Evolutionary conservation across 495 filamentous ascomycete genomes (phyloP).

Genomic region (Trichoderma gamsii): DNA sequence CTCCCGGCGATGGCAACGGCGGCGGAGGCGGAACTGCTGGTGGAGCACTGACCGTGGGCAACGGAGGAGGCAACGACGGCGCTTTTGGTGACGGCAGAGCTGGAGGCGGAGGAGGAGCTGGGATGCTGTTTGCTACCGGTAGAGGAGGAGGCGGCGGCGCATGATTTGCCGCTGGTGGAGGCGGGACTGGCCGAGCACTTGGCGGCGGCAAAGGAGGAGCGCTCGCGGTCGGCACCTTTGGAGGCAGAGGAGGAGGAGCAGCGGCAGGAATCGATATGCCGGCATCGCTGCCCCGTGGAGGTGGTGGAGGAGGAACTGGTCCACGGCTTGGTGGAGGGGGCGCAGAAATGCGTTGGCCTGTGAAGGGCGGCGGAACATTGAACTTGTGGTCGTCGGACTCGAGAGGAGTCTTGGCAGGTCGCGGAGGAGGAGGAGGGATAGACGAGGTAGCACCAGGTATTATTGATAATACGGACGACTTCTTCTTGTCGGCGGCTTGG

Average conservation of each 20-base stretch:
- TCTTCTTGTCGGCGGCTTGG: neutral
- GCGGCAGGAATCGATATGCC: constrained; percentile 24
- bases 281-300: constrained; percentile 43
- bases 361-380: constrained; percentile 78
- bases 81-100: constrained; percentile 21
- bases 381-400: constrained; percentile 61
- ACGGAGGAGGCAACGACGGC: constrained; percentile 29
- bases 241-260: constrained; percentile 60
- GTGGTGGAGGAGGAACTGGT: constrained; percentile 60
- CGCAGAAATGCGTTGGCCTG: constrained; percentile 51
- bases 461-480: constrained; percentile 30
- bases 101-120: constrained; percentile 38
- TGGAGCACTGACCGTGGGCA: constrained; percentile 26
- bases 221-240: constrained; percentile 56
- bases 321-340: constrained; percentile 71
- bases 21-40: constrained; percentile 37
- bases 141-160: constrained; percentile 44
- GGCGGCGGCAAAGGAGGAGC: constrained; percentile 56
- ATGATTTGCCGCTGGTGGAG: constrained; percentile 33
- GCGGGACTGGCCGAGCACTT: constrained; percentile 36
- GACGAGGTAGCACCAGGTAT: constrained; percentile 53
- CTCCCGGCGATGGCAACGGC: constrained; percentile 25
- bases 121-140: constrained; percentile 19
- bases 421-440: constrained; percentile 66
- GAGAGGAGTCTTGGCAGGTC: constrained; percentile 79